Percentiles rank a stretch among this genome's conserved stretches.
These are phyloP conservation scores for Candida quercuum DNA, from an alignment of 805 yeast species.

Conservation along the genomic window DNA sequence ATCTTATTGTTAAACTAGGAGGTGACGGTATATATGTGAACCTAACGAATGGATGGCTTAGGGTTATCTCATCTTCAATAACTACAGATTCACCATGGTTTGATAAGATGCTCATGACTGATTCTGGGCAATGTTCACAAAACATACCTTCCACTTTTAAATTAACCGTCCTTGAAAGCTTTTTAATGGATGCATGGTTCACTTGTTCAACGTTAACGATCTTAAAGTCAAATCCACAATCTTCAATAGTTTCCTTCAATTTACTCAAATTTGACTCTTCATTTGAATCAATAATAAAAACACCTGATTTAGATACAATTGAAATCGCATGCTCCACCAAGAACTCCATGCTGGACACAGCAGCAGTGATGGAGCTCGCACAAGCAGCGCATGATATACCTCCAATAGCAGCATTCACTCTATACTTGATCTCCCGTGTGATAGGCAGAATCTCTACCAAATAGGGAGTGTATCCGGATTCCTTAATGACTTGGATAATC, in stretches of 20 bases:
- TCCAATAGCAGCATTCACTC: conserved; percentile 56
- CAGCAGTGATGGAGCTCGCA: conserved; percentile 46
- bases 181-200: conserved; percentile 42
- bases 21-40: conserved; percentile 61
- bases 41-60: conserved; percentile 51
- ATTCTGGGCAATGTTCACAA: conserved; percentile 64
- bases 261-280: conserved; percentile 29
- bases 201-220: conserved; percentile 38
- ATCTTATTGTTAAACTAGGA: conserved; percentile 48
- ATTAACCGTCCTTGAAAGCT: conserved; percentile 49
- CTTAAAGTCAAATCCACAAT: conserved; percentile 61
- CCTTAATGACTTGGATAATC: conserved; percentile 42
- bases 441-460: conserved; percentile 58
- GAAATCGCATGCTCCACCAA: conserved; percentile 50
- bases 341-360: conserved; percentile 43
- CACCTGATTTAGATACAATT: conserved; percentile 55
- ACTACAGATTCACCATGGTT: conserved; percentile 54
- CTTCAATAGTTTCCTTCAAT: conserved; percentile 51
- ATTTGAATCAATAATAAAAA: conserved; percentile 48
- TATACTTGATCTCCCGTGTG: conserved; percentile 39
- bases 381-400: conserved; percentile 78
- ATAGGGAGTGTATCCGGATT: conserved; percentile 42
- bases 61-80: conserved; percentile 49
- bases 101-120: conserved; percentile 42
- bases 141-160: conserved; percentile 60